Evolutionary conservation across 2,329 filamentous ascomycete genomes (phyloP).

Genomic region (Venturia nashicola): DNA sequence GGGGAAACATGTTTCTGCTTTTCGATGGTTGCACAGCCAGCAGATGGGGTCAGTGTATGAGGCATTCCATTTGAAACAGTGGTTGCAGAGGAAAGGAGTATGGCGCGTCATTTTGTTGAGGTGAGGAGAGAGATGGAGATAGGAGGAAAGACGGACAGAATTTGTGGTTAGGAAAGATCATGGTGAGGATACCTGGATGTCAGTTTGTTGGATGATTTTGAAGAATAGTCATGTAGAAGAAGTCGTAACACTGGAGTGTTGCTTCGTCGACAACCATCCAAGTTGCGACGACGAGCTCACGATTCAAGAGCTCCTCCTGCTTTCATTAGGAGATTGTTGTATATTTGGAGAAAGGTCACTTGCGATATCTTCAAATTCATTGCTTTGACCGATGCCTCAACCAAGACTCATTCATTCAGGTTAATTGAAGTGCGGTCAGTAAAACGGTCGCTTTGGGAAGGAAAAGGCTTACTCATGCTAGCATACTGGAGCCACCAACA

Average conservation of each 20-base stretch:
- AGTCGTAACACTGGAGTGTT: too few relatives aligned
- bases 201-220: not conserved
- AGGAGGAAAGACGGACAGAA: too few relatives aligned
- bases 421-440: not conserved
- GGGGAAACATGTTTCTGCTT: not conserved
- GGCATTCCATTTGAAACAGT: not conserved
- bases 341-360: too few relatives aligned
- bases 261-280: too few relatives aligned
- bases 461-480: not conserved
- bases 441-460: not conserved
- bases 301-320: too few relatives aligned
- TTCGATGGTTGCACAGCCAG: not conserved
- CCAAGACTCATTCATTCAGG: not conserved
- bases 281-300: too few relatives aligned
- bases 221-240: too few relatives aligned
- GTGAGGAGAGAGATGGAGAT: not conserved
- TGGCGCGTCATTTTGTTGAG: not conserved
- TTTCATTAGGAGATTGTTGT: too few relatives aligned
- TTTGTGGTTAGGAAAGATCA: not conserved
- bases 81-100: not conserved
- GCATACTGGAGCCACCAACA: not conserved
- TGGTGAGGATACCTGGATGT: not conserved
- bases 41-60: not conserved
- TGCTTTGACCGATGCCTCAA: too few relatives aligned
- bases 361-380: too few relatives aligned